Base-by-base conservation (phyloP, 202 grass and related monocot species). In the Dendrocalamus latiflorus region DNA sequence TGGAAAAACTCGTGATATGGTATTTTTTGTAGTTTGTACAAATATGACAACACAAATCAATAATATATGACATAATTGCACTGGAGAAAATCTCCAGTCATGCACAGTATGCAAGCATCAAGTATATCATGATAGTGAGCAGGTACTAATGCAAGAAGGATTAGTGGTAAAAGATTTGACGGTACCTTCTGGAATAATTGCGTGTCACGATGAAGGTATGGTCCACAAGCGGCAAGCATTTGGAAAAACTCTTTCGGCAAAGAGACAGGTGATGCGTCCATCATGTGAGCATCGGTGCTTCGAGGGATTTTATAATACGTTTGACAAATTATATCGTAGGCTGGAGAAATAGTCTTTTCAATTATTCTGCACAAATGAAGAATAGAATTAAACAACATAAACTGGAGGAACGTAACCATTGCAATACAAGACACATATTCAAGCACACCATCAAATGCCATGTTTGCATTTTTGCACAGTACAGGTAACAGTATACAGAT, bases 141-240 rank as follows among this genome's bases (percentile, higher is more conserved):
- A 49, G 16, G 64, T 56, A 64, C n/a, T 38, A 45, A 49, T 41
- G 63, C 2, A 2, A 79, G 33, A 57, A 51, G 36, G 59, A 37
- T 68, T 71, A 82, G 28, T 21, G 70, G 18, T 36, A 70, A 54
- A 74, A 85, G 53, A 67, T 45, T 33, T 68, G 6, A 85, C 4
- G 2, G 50, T 72, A 99, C 96, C 96, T 99, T 99, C 75, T 99
- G 96, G 84, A 99, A 84, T 48, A 99, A 85, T 39, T 79, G 76
- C 72, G 86, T 83, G 77, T 96, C 86, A 66, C 96, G 96, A 84
- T 99, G 89, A 83, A 99, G 93, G 72, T 95, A 94, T 69, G 96
- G 93, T 70, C 96, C 96, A 75, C 80, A 83, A 42, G 90, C 75
- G 22, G 81, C 51, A 37, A 99, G 93, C 93, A 99, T 99, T 83